Percentiles rank a stretch among this genome's conserved stretches.
Evolutionary conservation across 176 grass and related monocot species (phyloP).

Genomic region (Carex scoparia): DNA sequence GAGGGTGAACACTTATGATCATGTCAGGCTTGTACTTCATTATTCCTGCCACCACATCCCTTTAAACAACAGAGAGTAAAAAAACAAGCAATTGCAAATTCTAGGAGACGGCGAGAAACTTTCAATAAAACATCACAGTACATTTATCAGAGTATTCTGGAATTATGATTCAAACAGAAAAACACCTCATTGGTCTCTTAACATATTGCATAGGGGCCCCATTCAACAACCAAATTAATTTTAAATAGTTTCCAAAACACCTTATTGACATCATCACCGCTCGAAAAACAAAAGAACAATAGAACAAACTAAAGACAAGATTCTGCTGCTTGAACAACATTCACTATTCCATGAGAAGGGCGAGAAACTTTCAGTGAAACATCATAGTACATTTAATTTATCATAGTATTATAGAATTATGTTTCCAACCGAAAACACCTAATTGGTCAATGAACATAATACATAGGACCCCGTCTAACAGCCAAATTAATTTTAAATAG

Average conservation of each 20-base stretch:
- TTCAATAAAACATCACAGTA: not conserved
- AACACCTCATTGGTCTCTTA: not conserved
- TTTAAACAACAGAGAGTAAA: conserved; percentile 18
- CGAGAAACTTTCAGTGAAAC: not conserved
- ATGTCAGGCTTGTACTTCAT: conserved; percentile 88
- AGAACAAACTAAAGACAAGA: too few relatives aligned
- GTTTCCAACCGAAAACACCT: not conserved
- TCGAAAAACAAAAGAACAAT: too few relatives aligned
- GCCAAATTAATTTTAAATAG: not conserved
- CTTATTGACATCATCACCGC: too few relatives aligned
- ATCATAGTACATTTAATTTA: not conserved
- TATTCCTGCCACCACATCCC: conserved; percentile 71
- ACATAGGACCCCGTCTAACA: not conserved
- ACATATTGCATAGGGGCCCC: not conserved
- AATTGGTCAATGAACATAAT: not conserved
- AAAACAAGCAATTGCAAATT: not conserved
- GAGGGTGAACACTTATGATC: conserved; percentile 90
- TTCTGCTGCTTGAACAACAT: too few relatives aligned
- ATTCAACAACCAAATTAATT: too few relatives aligned
- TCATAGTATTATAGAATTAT: not conserved
- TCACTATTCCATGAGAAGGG: not conserved
- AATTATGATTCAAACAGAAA: not conserved
- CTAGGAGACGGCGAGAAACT: not conserved
- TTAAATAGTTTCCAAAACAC: too few relatives aligned
- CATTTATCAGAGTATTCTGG: not conserved